Evolutionary conservation across 768 basidiomycete genomes (phyloP).

Genomic region (Macrolepiota fuliginosa): DNA sequence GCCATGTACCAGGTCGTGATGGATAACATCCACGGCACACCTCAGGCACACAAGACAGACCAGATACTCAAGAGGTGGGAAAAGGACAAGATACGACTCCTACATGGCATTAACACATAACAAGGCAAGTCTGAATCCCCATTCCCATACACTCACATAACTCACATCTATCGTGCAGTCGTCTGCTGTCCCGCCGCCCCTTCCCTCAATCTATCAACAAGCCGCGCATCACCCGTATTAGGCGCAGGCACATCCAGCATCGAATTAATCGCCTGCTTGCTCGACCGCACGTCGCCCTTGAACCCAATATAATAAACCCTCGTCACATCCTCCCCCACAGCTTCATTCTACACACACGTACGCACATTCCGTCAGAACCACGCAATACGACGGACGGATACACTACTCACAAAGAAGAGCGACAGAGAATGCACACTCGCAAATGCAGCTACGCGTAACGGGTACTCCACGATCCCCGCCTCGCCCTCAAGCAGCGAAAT

Average conservation of each 20-base stretch:
- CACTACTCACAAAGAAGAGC: slow-evolving; percentile 70
- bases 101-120: background rate
- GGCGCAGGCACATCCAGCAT: slow-evolving; percentile 78
- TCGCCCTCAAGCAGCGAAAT: slow-evolving; percentile 73
- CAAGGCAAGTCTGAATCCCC: background rate
- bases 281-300: slow-evolving; percentile 63
- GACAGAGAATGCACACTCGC: slow-evolving; percentile 71
- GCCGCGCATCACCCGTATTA: slow-evolving; percentile 69
- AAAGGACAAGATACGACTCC: background rate
- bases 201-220: slow-evolving; percentile 59
- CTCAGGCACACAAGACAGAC: background rate
- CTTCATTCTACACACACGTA: slow-evolving; percentile 65
- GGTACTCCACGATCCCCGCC: slow-evolving; percentile 69
- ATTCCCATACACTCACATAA: background rate
- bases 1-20: background rate
- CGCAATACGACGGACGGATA: background rate
- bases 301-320: slow-evolving; percentile 82
- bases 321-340: slow-evolving; percentile 61
- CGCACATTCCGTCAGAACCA: too few species aligned
- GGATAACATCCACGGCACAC: background rate
- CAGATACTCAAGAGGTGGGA: slow-evolving; percentile 5
- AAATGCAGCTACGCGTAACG: slow-evolving; percentile 73
- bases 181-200: slow-evolving; percentile 60
- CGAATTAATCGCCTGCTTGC: slow-evolving; percentile 55
- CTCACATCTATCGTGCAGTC: slow-evolving; percentile 44